Conservation (phyloP, 2,329 filamentous ascomycete species). For the Fusarium sp. region DNA sequence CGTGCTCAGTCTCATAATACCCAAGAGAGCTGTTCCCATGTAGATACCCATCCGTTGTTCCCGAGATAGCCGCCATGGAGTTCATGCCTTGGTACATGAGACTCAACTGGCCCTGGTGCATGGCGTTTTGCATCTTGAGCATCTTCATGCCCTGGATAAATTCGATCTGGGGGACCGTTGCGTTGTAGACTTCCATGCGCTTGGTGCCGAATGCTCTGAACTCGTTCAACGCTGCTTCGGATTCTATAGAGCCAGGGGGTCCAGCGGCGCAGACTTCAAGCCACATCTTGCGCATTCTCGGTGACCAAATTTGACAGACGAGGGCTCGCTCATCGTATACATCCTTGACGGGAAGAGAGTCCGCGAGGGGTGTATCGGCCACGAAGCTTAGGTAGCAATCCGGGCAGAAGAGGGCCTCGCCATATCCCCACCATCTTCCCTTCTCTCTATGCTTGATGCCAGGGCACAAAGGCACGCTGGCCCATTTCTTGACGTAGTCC, state of each 20-base stretch:
- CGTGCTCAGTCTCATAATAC: conserved; percentile 51
- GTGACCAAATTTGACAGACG: conserved; percentile 54
- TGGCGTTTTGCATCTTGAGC: conserved; percentile 48
- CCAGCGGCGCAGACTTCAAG: conserved; percentile 44
- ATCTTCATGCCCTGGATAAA: conserved; percentile 45
- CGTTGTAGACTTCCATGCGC: conserved; percentile 46
- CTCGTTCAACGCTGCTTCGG: conserved; percentile 38
- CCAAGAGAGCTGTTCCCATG: conserved; percentile 52
- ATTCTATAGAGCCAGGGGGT: conserved; percentile 40
- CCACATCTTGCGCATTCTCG: conserved; percentile 54
- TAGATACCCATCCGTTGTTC: conserved; percentile 44
- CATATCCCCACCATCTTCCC: conserved; percentile 52
- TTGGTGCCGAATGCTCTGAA: conserved; percentile 44
- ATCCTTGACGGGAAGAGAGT: conserved; percentile 41
- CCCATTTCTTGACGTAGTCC: conserved; percentile 46
- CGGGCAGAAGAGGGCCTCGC: conserved; percentile 48
- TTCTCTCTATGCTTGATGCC: conserved; percentile 42
- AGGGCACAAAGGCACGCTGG: conserved; percentile 44
- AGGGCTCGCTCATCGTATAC: conserved; percentile 38
- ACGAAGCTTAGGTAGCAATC: conserved; percentile 51
- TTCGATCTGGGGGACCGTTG: conserved; percentile 47
- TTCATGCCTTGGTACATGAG: conserved; percentile 51
- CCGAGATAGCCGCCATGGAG: conserved; percentile 42
- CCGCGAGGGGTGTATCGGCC: conserved; percentile 42
- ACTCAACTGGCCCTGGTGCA: conserved; percentile 49